A percentile compares a stretch with the other conserved stretches of the same genome.
These are phyloP conservation scores for Psilocybe tampanensis DNA, from an alignment of 768 basidiomycete species.

Conservation along the genomic window DNA sequence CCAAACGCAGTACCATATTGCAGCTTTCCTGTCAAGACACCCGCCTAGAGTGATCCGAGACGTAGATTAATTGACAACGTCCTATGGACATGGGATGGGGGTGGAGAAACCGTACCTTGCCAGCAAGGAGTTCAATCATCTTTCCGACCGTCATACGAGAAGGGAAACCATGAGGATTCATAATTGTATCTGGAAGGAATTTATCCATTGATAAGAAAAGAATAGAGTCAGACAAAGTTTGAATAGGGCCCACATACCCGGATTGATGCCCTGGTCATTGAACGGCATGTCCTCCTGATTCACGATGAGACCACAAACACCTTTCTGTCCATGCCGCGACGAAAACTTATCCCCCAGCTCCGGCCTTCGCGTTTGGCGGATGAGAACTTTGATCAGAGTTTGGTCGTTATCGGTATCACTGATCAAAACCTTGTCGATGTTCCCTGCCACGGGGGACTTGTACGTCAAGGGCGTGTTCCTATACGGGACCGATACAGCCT, in stretches of 20 bases:
- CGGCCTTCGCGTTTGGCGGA: conserved; percentile 94
- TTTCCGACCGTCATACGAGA: conserved; percentile 99
- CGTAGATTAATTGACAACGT: neutral
- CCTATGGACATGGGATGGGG: neutral
- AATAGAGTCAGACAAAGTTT: conserved; percentile 6
- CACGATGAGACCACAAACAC: conserved; percentile 97
- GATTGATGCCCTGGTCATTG: conserved; percentile 95
- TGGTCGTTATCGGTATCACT: conserved; percentile 97
- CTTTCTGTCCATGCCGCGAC: conserved; percentile 97
- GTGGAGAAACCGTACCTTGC: conserved; percentile 63
- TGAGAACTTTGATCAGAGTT: conserved; percentile 94
- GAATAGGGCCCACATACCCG: conserved; percentile 65
- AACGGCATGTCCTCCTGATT: conserved; percentile 99
- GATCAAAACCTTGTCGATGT: conserved; percentile 97
- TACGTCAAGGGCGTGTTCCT: conserved; percentile 92
- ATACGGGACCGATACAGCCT: conserved; percentile 83
- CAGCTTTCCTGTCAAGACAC: conserved; percentile 85
- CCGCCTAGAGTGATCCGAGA: conserved; percentile 57
- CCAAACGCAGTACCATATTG: conserved; percentile 98
- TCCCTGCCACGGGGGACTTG: conserved; percentile 90
- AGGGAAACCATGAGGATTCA: conserved; percentile 99
- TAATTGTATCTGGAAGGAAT: conserved; percentile 81
- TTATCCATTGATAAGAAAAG: conserved; percentile 16
- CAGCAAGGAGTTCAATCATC: conserved; percentile 97
- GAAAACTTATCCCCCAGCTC: conserved; percentile 99